A percentile compares a stretch with the other conserved stretches of the same genome.
phyloP scores from a whole-genome alignment of 192 early-diverging fungal genomes.

The Chytriomyces confervae region DNA sequence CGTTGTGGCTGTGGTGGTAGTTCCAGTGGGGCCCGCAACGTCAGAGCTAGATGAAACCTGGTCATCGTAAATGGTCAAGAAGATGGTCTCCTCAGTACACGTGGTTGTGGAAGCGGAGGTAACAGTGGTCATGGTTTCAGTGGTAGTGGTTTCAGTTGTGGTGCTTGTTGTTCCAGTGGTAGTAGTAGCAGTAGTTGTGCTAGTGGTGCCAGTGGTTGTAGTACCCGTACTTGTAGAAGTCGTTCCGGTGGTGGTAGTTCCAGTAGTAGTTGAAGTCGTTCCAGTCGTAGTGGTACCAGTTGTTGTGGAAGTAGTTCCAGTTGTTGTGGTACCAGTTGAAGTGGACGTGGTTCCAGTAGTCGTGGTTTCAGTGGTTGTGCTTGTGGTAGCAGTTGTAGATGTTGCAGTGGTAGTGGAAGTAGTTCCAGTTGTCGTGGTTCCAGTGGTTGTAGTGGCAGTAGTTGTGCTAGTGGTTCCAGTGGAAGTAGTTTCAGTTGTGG shows the following conservation, averaged over 20 bases:
- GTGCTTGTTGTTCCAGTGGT: neutral
- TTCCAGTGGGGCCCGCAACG: neutral
- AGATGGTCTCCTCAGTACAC: too few species aligned
- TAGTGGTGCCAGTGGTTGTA: neutral
- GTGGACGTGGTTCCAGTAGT: slow-evolving; percentile 15
- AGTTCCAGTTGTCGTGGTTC: slow-evolving; percentile 9
- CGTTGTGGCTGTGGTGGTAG: neutral
- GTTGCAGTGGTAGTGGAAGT: slow-evolving; percentile 15
- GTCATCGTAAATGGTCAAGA: neutral
- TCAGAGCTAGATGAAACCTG: neutral
- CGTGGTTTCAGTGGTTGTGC: neutral
- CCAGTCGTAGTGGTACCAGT: slow-evolving; percentile 4
- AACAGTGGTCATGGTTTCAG: too few species aligned
- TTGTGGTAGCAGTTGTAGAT: neutral
- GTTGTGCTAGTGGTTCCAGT: neutral
- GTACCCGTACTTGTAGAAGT: neutral
- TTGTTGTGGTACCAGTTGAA: slow-evolving; percentile 5
- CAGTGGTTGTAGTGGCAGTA: neutral
- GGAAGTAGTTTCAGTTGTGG: neutral
- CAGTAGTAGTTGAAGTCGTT: neutral
- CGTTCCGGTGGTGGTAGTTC: neutral
- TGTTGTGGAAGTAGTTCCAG: slow-evolving; percentile 8
- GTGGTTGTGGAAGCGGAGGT: too few species aligned
- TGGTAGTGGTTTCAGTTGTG: neutral
- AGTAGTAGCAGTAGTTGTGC: neutral